phyloP scores from a whole-genome alignment of 139 green algal genomes.

The Coccomyxa sp. region DNA sequence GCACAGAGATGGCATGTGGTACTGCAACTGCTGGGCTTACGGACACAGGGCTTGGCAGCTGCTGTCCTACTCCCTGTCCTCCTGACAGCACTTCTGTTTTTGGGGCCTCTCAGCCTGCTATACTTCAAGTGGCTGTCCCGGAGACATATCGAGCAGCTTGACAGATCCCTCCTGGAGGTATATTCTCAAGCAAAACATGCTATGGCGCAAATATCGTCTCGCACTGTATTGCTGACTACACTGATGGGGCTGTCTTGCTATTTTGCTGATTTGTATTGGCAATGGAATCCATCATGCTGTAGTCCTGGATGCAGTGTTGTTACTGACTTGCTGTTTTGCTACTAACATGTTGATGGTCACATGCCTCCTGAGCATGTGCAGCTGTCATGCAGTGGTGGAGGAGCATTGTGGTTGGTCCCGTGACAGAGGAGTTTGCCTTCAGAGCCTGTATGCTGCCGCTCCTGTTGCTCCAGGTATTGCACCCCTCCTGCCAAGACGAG shows the following conservation, averaged over 20 bases:
- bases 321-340: background rate
- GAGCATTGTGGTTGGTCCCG: constrained; percentile 50
- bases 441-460: constrained; percentile 69
- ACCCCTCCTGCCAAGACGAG: background rate
- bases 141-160: background rate
- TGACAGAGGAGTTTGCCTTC: constrained; percentile 82
- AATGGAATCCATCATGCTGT: background rate
- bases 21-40: constrained; percentile 36
- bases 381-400: constrained; percentile 10
- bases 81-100: constrained; percentile 43
- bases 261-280: background rate
- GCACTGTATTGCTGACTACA: background rate
- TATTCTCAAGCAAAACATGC: background rate
- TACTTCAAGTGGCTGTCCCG: background rate
- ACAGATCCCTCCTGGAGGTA: background rate
- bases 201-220: background rate
- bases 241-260: background rate
- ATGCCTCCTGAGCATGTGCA: background rate
- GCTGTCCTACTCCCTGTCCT: constrained; percentile 25
- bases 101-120: constrained; percentile 29
- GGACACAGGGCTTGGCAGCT: constrained; percentile 1
- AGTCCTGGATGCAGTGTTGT: constrained; percentile 15
- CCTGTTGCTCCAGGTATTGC: constrained; percentile 43
- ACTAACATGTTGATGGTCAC: too few species aligned
- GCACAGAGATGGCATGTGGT: background rate